These are phyloP conservation scores for Cronartium quercuum DNA, from an alignment of 1,284 basidiomycete genomes.

Conservation along the genomic window DNA sequence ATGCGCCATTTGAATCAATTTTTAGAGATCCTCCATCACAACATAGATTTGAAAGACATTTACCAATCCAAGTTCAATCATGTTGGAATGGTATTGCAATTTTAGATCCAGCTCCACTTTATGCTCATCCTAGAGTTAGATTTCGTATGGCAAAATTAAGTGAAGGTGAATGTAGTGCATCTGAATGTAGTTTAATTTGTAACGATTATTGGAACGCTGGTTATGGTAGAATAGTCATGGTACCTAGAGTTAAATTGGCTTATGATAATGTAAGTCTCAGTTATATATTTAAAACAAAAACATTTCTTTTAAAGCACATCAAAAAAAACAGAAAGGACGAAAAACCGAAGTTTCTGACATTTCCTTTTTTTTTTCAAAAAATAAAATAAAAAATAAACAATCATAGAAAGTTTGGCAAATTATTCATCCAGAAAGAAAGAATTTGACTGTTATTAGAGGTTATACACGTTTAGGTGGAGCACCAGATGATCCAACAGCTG, in stretches of 20 bases:
- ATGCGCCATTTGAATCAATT: constrained; percentile 85
- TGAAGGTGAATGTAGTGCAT: constrained; percentile 82
- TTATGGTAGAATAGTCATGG: constrained; percentile 91
- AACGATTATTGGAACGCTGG: constrained; percentile 66
- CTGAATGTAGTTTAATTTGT: constrained; percentile 88
- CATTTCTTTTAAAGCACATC: no score
- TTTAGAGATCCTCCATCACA: constrained; percentile 74
- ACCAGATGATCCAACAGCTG: constrained; percentile 84
- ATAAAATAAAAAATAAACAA: constrained; percentile 6
- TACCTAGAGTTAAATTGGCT: constrained; percentile 85
- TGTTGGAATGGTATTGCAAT: constrained; percentile 96
- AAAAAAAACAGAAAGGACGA: no score
- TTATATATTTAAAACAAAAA: no score
- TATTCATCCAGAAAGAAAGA: constrained; percentile 77
- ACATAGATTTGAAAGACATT: constrained; percentile 74
- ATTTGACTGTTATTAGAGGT: constrained; percentile 84
- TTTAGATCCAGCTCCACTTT: constrained; percentile 85
- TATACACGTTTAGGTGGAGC: constrained; percentile 82
- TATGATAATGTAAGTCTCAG: constrained; percentile 67
- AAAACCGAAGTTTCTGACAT: background rate
- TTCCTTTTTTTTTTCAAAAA: background rate
- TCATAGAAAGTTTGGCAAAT: constrained; percentile 79
- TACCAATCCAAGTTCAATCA: constrained; percentile 87
- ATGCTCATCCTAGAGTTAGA: constrained; percentile 73
- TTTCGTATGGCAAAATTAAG: constrained; percentile 81